Evolutionary conservation across 805 yeast genomes (phyloP).

Genomic region (Lipomyces mesembrius): DNA sequence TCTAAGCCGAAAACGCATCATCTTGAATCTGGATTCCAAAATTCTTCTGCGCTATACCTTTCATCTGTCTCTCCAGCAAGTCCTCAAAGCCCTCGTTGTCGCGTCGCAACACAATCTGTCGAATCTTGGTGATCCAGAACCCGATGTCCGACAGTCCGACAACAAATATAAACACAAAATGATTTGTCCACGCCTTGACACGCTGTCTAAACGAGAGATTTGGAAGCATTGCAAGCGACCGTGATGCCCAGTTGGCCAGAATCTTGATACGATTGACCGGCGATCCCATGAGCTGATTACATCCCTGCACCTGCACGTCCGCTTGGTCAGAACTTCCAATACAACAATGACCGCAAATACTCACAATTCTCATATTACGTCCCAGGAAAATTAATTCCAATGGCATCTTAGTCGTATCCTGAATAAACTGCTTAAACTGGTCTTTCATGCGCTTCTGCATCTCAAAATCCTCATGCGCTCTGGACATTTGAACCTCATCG

Average conservation of each 20-base stretch:
- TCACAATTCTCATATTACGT: slow-evolving; percentile 71
- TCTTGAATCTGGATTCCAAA: slow-evolving; percentile 27
- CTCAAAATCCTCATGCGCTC: slow-evolving; percentile 45
- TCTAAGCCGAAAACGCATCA: slow-evolving; percentile 16
- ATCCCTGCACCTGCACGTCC: slow-evolving; percentile 51
- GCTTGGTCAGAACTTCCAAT: not conserved
- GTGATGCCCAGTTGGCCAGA: slow-evolving; percentile 60
- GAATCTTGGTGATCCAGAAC: slow-evolving; percentile 46
- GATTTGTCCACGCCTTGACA: slow-evolving; percentile 20
- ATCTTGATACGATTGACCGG: slow-evolving; percentile 75
- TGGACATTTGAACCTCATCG: not conserved
- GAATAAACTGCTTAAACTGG: slow-evolving; percentile 59
- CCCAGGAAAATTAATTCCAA: slow-evolving; percentile 66
- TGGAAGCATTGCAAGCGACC: slow-evolving; percentile 23
- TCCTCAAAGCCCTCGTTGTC: slow-evolving; percentile 51
- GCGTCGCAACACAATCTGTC: slow-evolving; percentile 46
- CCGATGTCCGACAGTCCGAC: slow-evolving; percentile 37
- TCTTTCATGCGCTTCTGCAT: slow-evolving; percentile 52
- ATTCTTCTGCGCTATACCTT: slow-evolving; percentile 22
- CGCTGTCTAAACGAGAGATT: slow-evolving; percentile 9
- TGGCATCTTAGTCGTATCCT: slow-evolving; percentile 70
- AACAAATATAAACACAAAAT: slow-evolving; percentile 17
- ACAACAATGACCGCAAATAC: not conserved
- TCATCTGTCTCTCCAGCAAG: slow-evolving; percentile 49
- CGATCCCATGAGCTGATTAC: slow-evolving; percentile 67